Conservation (phyloP, 257 asterid species). For the Solanum pennellii region DNA sequence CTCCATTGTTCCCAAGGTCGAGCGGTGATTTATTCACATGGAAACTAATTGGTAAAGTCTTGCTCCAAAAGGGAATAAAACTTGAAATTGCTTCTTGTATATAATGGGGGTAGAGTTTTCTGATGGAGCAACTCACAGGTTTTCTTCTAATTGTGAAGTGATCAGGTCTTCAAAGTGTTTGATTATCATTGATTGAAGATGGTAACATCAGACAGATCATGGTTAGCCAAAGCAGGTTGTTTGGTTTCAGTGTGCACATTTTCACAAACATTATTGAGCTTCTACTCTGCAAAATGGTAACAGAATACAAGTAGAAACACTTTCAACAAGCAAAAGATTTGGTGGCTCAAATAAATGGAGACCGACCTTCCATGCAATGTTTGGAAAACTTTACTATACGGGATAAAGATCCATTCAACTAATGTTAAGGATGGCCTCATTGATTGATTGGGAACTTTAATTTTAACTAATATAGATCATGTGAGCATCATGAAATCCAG, state of each 20-base stretch:
- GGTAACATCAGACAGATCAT: not conserved
- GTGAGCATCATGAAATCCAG: no score
- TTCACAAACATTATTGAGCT: not conserved
- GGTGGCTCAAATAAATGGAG: not conserved
- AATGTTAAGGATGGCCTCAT: no score
- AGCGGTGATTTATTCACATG: constrained; percentile 42
- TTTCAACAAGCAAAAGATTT: not conserved
- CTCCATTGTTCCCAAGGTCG: constrained; percentile 30
- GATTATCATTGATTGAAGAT: not conserved
- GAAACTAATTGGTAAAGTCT: constrained; percentile 32
- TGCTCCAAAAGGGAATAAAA: not conserved
- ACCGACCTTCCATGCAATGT: not conserved
- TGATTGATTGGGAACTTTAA: no score
- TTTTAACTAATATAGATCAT: no score
- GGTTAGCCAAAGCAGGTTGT: not conserved
- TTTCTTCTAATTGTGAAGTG: not conserved
- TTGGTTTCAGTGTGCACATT: not conserved
- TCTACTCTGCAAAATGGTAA: not conserved
- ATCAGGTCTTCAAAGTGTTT: not conserved
- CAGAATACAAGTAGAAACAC: not conserved
- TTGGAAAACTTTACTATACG: not conserved
- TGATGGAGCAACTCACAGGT: not conserved
- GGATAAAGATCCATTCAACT: no score
- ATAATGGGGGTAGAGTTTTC: not conserved
- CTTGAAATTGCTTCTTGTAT: not conserved